Conservation (phyloP, 306 rosid species). For the Purshia tridentata region DNA sequence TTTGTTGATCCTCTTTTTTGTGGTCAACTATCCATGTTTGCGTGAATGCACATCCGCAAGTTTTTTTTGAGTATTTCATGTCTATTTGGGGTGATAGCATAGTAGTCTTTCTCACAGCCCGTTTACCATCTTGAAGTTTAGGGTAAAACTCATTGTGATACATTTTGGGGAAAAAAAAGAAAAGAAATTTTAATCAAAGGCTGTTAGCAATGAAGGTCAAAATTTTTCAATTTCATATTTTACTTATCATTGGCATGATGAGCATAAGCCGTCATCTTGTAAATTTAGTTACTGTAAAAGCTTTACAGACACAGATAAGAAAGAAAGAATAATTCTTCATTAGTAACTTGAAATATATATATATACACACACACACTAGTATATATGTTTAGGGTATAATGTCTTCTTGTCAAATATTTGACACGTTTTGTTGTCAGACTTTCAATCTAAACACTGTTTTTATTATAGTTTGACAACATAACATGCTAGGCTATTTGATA, state of each 20-base stretch:
- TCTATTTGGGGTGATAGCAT: slow-evolving; percentile 1
- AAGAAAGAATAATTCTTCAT: not conserved
- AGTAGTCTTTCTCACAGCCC: not conserved
- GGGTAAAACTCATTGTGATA: not conserved
- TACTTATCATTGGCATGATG: not conserved
- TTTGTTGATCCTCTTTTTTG: not conserved
- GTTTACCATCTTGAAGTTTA: slow-evolving; percentile 15
- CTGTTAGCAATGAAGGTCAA: not conserved
- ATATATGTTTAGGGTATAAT: not conserved
- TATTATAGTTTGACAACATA: too few relatives aligned
- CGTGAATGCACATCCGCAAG: not conserved
- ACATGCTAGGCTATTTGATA: too few relatives aligned
- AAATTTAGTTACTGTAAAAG: not conserved
- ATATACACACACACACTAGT: not conserved
- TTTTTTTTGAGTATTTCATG: slow-evolving; percentile 1
- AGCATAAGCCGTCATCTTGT: not conserved
- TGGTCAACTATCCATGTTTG: not conserved
- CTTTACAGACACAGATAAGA: not conserved
- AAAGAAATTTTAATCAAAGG: not conserved
- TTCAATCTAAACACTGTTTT: too few relatives aligned
- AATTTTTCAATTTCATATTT: not conserved
- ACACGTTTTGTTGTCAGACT: too few relatives aligned
- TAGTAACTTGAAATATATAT: not conserved
- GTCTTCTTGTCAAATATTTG: too few relatives aligned
- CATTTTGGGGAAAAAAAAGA: not conserved